Evolutionary conservation across 352 stramenopile genomes (phyloP), one percentile per base, ranked within the genome.

Genomic region (Globisporangium sylvaticum): DNA sequence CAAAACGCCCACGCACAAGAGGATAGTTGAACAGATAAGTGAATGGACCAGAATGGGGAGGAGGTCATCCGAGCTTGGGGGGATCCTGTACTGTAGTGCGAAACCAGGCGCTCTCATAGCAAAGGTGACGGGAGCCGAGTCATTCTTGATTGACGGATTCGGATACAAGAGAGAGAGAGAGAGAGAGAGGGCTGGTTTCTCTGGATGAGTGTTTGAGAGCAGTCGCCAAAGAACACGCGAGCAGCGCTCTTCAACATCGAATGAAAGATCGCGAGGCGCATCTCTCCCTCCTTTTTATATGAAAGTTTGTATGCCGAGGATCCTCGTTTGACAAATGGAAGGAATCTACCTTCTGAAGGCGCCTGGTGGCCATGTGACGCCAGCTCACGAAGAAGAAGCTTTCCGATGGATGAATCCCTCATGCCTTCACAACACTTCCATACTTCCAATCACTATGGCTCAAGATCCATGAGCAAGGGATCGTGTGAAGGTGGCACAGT

Each of bases 331-430:
- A 54, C 46, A 44, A 44, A 27, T 54, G n/a, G 46, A 34, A 58
- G 24, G 22, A 31, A 58, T 25, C 32, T 6, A 48, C 10, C 39
- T 31, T 3, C 29, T 37, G 15, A 24, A 22, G 12, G 25, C 52
- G 52, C 37, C 52, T 58, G 52, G 25, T 58, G 52, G 25, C 14
- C 25, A 58, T 58, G 25, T 58, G 52, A 24, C 52, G 25, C 52
- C 52, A 54, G 46, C 18, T 27, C 20, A 24, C 46, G 9, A 27
- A 54, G 20, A 54, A 25, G 20, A 54, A 27, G 20, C 46, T 54
- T 53, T 27, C 46, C 8, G n/a, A 54, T 44, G 4, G 5, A 15
- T 44, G 12, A 42, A 9, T 12, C 34, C 18, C 37, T 44, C 37
- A 44, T 44, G 37, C 37, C 37, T 44, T 44, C 37, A 12, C 37